Base-by-base conservation (phyloP, 192 early-diverging fungal genomes). In the Ambispora gerdemannii region DNA sequence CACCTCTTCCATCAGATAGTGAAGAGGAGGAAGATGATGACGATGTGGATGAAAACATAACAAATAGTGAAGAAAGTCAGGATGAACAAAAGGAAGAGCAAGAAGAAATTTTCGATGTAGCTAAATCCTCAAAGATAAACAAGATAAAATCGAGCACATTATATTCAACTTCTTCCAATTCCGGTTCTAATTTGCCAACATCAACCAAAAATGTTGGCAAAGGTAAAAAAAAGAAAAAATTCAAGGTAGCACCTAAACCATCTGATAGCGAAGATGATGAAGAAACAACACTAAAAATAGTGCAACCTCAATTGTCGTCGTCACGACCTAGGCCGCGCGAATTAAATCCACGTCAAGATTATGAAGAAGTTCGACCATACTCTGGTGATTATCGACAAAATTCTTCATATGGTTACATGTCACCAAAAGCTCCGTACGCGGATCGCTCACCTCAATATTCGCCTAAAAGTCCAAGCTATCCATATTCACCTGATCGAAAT, bases 1-100 rank as follows among this genome's bases (percentile, higher is more conserved):
- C 38, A 3, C 68, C 53, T 36, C 68, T 60, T 49, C 68, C 55
- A 33, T 70, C 68, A 7, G 68, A 70, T 56, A 70, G 68, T 7
- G 68, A 70, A 47, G 68, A 70, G 8, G 51, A 31, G 10, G 33
- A 35, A 36, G 32, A 66, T 13, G 13, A 6, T 43, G 38, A 15
- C 6, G 38, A 6, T 10, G 32, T 7, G 47, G 15, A 25, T 35
- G 33, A 3, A 13, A 35, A 22, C 13, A 35, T 38, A 0, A 63
- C 31, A 1, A 47, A 47, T 30, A 47, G 50, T 43, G 31, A 50
- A 19, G 27, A 67, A 13, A 53, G 50, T 34, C 24, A 52, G 2
- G 50, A 67, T 33, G 65, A 33, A 35, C 15, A 10, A 43, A 43
- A 43, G 38, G 38, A 43, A 6, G 15, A 15, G 6, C 7, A 10